phyloP scores from a whole-genome alignment of 257 asterid genomes.

The Solanum chilense region DNA sequence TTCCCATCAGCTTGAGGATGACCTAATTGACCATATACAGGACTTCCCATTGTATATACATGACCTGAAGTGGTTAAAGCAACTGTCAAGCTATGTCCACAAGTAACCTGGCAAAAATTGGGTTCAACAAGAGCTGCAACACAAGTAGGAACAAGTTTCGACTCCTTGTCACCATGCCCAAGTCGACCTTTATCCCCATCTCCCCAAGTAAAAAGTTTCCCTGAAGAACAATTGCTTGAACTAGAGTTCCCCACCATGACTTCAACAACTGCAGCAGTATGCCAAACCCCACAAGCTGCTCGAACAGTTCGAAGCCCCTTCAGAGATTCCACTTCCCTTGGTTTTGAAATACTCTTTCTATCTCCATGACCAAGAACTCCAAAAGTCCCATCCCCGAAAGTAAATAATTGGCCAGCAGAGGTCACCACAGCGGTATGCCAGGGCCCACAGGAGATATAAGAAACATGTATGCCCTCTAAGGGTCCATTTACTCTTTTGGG shows the following conservation, averaged over 20 bases:
- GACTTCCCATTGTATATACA: constrained; percentile 80
- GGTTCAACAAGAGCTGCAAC: constrained; percentile 91
- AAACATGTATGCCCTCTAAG: constrained; percentile 76
- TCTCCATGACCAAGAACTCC: constrained; percentile 96
- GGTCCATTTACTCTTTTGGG: constrained; percentile 81
- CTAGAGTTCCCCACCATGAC: constrained; percentile 83
- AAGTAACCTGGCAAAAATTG: constrained; percentile 79
- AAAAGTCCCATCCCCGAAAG: constrained; percentile 91
- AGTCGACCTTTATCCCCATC: constrained; percentile 87
- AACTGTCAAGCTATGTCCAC: constrained; percentile 90
- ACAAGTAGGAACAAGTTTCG: constrained; percentile 81
- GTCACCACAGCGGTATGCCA: constrained; percentile 96
- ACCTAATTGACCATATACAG: constrained; percentile 91
- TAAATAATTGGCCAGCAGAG: constrained; percentile 85
- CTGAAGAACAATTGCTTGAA: constrained; percentile 77
- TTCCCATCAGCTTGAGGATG: constrained; percentile 79
- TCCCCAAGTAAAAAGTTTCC: constrained; percentile 93
- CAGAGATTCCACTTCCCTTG: constrained; percentile 84
- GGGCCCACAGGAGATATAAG: constrained; percentile 83
- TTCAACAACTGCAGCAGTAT: constrained; percentile 94
- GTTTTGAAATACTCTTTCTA: constrained; percentile 48
- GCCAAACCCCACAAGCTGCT: constrained; percentile 94
- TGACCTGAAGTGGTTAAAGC: constrained; percentile 88
- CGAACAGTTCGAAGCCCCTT: constrained; percentile 86
- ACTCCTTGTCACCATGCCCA: constrained; percentile 81